Evolutionary conservation across 1,139 yeast species (phyloP).

Genomic region (Debaryomycetaceae sp.): DNA sequence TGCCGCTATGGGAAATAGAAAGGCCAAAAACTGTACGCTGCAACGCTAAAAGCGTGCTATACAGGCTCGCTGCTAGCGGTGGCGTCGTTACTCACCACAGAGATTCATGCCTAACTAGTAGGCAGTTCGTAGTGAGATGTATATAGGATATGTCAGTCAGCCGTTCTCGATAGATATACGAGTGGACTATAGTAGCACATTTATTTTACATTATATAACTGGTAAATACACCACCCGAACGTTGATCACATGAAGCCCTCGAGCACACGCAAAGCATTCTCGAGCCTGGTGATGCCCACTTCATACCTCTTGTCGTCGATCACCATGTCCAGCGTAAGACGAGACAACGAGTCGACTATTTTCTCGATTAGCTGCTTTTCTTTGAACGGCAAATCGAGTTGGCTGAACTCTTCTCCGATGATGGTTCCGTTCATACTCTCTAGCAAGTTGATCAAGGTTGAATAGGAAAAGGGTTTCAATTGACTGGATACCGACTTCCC

Average conservation of each 20-base stretch:
- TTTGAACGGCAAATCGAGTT: slow-evolving; percentile 67
- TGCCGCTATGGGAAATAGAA: too few relatives aligned
- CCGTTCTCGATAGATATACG: neutral
- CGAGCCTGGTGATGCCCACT: slow-evolving; percentile 75
- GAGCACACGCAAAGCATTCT: slow-evolving; percentile 75
- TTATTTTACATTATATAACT: neutral
- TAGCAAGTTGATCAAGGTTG: slow-evolving; percentile 53
- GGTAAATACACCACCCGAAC: neutral
- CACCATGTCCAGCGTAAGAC: slow-evolving; percentile 87
- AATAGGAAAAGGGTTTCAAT: slow-evolving; percentile 53
- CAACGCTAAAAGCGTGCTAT: too few relatives aligned
- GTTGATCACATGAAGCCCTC: slow-evolving; percentile 61
- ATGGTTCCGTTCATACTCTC: slow-evolving; percentile 64
- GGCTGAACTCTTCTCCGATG: slow-evolving; percentile 68
- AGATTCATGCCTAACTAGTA: too few relatives aligned
- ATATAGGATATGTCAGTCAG: neutral
- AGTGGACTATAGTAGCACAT: neutral
- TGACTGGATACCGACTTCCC: slow-evolving; percentile 9
- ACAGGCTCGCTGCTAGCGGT: too few relatives aligned
- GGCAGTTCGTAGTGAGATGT: neutral
- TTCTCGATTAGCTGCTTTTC: slow-evolving; percentile 81
- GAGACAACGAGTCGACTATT: slow-evolving; percentile 77
- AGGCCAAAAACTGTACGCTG: too few relatives aligned
- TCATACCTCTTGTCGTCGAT: slow-evolving; percentile 75
- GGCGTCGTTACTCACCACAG: too few relatives aligned